Evolutionary conservation across 2,329 filamentous ascomycete species (phyloP), one percentile per base, ranked within the genome.

Genomic region (Lachnellula hyalina): DNA sequence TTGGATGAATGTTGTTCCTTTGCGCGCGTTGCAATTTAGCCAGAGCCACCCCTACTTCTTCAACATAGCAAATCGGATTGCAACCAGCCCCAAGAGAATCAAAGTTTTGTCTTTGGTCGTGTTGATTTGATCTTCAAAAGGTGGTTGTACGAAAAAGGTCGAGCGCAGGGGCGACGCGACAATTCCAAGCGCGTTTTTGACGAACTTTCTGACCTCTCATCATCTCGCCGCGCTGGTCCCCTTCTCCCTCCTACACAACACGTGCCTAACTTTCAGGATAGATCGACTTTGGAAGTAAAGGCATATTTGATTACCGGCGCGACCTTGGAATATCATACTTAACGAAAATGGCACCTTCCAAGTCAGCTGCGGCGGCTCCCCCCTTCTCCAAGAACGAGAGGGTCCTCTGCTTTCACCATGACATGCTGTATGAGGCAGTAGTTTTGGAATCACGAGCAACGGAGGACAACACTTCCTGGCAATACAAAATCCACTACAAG

Each of bases 401-500:
- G 69, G 91, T 96, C 38, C 84, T 97, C 34, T 99, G 94, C 76
- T 97, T 97, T 70, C 94, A 99, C 71, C 90, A 93, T 74, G 92
- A 97, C 68, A 85, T 97, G 74, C 84, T 99, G 50, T 99, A 99
- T 70, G 94, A 99, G 73, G 94, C 94, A 63, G 97, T 97, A 75
- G 86, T 99, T 51, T 83, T 96, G 61, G 92, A 96, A 61, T 79
- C 89, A 34, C 84, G 80, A 64, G 75, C 77, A 71, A 77, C 80
- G 67, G 82, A 86, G 45, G 86, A 86, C 67, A 86, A 88, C 85
- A 75, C 86, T 58, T 84, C 87, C 35, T 91, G 84, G 69, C 84
- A 90, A 70, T 99, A 96, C 76, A 89, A 89, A 68, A 89, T 99
- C 53, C 94, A 99, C 74, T 99, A 99, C 77, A 97, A 97, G 74